phyloP scores from a whole-genome alignment of 1,284 basidiomycete genomes.

The Cerioporus squamosus region DNA sequence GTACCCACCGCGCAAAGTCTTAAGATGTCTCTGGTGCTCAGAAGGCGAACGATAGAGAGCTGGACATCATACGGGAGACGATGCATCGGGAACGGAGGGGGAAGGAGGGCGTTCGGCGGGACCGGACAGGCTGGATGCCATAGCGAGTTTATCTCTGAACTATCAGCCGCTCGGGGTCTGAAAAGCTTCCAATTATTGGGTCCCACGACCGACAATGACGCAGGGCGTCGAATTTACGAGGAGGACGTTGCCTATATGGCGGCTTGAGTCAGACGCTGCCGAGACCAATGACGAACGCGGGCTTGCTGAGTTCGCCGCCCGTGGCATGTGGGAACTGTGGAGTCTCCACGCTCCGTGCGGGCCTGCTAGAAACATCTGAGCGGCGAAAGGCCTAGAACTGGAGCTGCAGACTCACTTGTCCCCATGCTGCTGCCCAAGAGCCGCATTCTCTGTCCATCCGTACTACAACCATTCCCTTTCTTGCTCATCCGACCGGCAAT shows the following conservation, averaged over 20 bases:
- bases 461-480: not conserved
- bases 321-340: conserved; percentile 23
- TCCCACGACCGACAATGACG: conserved; percentile 14
- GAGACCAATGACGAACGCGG: conserved; percentile 22
- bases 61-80: conserved; percentile 23
- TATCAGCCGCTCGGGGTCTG: conserved; percentile 17
- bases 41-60: conserved; percentile 12
- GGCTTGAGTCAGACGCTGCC: conserved; percentile 14
- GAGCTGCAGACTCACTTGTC: not conserved
- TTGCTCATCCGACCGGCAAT: not conserved
- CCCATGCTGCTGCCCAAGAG: not conserved
- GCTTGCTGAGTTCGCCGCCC: conserved; percentile 7
- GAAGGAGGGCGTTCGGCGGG: conserved; percentile 6
- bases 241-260: conserved; percentile 5
- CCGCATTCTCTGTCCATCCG: not conserved
- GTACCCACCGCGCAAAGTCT: conserved; percentile 20
- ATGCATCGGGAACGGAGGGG: conserved; percentile 8
- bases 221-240: conserved; percentile 3
- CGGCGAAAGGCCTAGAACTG: conserved; percentile 12
- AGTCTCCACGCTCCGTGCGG: conserved; percentile 15
- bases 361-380: conserved; percentile 11
- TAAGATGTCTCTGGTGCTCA: conserved; percentile 14
- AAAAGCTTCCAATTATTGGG: conserved; percentile 3
- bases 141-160: conserved; percentile 17
- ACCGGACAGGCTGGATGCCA: not conserved